Evolutionary conservation across 2,329 filamentous ascomycete genomes (phyloP).

Genomic region (Exophiala sp.): DNA sequence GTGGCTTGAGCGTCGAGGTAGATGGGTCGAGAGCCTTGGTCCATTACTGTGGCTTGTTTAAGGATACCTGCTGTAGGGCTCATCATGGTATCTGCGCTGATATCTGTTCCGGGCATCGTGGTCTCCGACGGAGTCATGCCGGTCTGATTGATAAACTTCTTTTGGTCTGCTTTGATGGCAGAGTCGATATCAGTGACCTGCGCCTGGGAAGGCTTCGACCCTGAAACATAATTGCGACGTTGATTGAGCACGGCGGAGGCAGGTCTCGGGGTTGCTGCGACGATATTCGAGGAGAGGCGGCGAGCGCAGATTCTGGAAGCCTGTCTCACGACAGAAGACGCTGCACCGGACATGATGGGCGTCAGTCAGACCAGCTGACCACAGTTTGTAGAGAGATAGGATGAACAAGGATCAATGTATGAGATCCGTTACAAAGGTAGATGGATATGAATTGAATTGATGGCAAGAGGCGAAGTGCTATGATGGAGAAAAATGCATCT

Average conservation of each 20-base stretch:
- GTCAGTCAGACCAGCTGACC: constrained; percentile 18
- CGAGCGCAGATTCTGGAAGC: constrained; percentile 60
- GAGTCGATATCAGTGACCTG: constrained; percentile 74
- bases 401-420: background rate
- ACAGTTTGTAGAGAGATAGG: background rate
- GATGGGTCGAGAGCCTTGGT: constrained; percentile 87
- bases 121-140: constrained; percentile 55
- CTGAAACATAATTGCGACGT: constrained; percentile 73
- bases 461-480: background rate
- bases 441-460: background rate
- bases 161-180: constrained; percentile 81
- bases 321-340: constrained; percentile 70
- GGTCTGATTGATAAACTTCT: constrained; percentile 64
- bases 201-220: constrained; percentile 73
- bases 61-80: constrained; percentile 80
- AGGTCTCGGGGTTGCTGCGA: constrained; percentile 31
- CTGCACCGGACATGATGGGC: constrained; percentile 59
- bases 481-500: background rate
- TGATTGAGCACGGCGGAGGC: constrained; percentile 37
- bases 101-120: constrained; percentile 56
- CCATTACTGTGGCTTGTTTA: constrained; percentile 88
- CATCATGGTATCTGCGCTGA: constrained; percentile 65
- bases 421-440: background rate
- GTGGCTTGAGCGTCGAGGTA: constrained; percentile 99
- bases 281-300: constrained; percentile 43